Conservation (phyloP, 306 rosid genomes). For the Sphenostylis stenocarpa region DNA sequence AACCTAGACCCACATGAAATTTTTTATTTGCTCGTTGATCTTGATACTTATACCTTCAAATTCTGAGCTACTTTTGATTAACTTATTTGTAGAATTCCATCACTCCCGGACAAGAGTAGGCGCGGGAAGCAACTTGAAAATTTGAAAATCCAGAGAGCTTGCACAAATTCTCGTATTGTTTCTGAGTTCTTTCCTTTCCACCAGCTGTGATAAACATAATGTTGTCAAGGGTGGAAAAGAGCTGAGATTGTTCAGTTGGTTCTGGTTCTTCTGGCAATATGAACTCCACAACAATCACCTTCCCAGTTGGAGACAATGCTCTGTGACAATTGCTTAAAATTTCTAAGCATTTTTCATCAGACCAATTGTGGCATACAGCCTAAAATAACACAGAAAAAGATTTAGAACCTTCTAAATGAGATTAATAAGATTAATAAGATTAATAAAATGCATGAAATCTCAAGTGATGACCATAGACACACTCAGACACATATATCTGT, state of each 20-base stretch:
- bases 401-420: neutral
- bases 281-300: conserved; percentile 40
- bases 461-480: neutral
- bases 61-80: neutral
- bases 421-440: no score
- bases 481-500: neutral
- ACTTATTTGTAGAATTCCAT: conserved; percentile 35
- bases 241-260: neutral
- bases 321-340: conserved; percentile 31
- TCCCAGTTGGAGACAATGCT: conserved; percentile 37
- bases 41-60: neutral
- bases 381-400: neutral
- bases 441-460: neutral
- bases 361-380: conserved; percentile 38
- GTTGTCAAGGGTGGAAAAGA: conserved; percentile 32
- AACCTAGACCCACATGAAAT: neutral
- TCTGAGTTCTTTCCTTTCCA: conserved; percentile 43
- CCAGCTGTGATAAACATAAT: conserved; percentile 37
- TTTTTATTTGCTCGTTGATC: neutral
- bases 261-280: conserved; percentile 39
- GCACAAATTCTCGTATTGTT: conserved; percentile 15
- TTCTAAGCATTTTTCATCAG: conserved; percentile 33
- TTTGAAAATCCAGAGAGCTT: conserved; percentile 32
- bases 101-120: conserved; percentile 28
- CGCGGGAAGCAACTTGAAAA: conserved; percentile 33